Evolutionary conservation across 768 basidiomycete species (phyloP).

Genomic region (Termitomyces sp.): DNA sequence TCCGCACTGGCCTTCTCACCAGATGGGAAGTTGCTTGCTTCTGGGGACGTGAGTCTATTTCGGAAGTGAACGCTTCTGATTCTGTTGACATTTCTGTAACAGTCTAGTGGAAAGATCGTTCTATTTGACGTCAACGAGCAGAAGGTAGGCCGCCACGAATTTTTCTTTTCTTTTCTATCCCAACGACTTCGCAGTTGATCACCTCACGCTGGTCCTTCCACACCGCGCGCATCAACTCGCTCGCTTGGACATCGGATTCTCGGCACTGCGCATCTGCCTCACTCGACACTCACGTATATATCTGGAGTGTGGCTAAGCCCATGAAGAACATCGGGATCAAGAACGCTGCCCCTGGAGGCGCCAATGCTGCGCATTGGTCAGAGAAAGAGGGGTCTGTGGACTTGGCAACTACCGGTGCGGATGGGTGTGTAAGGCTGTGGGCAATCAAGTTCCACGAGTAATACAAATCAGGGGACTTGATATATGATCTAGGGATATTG

Average conservation of each 20-base stretch:
- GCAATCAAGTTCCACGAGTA: conserved; percentile 46
- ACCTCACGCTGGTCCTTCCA: conserved; percentile 87
- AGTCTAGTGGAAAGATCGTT: conserved; percentile 81
- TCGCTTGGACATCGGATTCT: conserved; percentile 73
- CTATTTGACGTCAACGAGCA: conserved; percentile 69
- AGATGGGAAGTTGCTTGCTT: conserved; percentile 69
- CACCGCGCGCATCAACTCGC: conserved; percentile 72
- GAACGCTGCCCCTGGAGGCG: conserved; percentile 85
- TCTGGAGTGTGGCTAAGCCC: conserved; percentile 76
- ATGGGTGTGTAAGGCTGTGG: conserved; percentile 78
- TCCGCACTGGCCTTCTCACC: conserved; percentile 78
- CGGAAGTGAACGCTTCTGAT: neutral
- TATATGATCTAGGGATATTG: neutral
- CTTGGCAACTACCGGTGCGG: conserved; percentile 74
- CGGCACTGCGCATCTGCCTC: conserved; percentile 83
- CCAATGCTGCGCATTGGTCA: conserved; percentile 79
- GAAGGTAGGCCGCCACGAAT: conserved; percentile 38
- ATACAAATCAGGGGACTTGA: neutral
- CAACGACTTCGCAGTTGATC: conserved; percentile 39
- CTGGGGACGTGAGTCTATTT: conserved; percentile 72
- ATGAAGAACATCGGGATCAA: conserved; percentile 76
- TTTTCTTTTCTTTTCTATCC: neutral
- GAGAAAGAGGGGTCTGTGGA: conserved; percentile 38
- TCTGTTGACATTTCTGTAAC: neutral
- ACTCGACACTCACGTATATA: conserved; percentile 88